Evolutionary conservation across 345 rosid genomes (phyloP), one percentile per base, ranked within the genome.

Genomic region (Durio zibethinus): DNA sequence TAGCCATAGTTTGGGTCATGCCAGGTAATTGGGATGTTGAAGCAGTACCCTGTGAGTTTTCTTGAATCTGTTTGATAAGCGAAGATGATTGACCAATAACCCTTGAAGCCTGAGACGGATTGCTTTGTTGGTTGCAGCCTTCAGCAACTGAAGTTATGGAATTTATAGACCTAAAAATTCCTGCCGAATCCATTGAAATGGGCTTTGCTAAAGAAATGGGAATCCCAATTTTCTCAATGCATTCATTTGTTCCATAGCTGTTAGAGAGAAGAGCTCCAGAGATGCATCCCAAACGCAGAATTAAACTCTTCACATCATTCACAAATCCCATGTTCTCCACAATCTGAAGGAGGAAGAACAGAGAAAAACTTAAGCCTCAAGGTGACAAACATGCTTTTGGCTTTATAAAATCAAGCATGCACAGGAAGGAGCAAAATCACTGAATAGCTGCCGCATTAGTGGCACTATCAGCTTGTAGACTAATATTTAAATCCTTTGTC

Each of bases 271-370:
- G 92, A 61, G 91, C 90, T 60, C 93, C 92, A 2, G 95, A 95
- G 75, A 88, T 82, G 48, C 88, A 88, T 76, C 97, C 97, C 21
- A 96, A 86, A 83, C 87, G 95, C 79, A 92, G 84, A 73, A 94
- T 88, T 60, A 90, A 88, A 81, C 89, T 84, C 86, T 85, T 92
- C 74, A 88, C 95, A 53, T 86, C 84, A 83, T 89, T 89, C 82
- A 96, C 90, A 80, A 92, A 92, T 76, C 88, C 95, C 85, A 85
- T 48, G 67, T 92, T 88, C 90, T 96, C 98, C 87, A 83, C 72
- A 62, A 94, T 90, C 99, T 96, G 94, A 81, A 89, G 79, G 67
- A 78, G 73, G 69, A 27, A 59, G 18, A 63, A 48, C 50, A 73
- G 36, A 75, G 18, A 59, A 78, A 80, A 4, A 27, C 10, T 69